Evolutionary conservation across 441 rosid species (phyloP).

Genomic region (Gossypium laxum): DNA sequence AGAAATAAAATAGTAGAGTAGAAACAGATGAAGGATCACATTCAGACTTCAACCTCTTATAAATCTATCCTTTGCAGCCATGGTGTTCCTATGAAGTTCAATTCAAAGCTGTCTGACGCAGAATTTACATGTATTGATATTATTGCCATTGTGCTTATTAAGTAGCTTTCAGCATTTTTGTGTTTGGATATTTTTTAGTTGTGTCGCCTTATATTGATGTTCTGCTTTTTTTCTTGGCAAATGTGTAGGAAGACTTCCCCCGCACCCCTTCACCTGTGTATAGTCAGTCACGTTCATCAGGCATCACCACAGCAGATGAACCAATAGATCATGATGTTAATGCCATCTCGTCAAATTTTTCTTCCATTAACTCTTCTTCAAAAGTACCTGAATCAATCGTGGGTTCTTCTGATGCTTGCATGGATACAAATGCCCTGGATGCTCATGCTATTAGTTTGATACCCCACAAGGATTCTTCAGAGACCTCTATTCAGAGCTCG

Average conservation of each 20-base stretch:
- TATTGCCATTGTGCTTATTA: not conserved
- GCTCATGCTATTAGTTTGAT: conserved; percentile 34
- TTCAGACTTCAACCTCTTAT: not conserved
- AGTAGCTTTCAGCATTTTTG: not conserved
- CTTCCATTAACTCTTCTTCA: conserved; percentile 38
- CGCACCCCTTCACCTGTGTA: conserved; percentile 75
- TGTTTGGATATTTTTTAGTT: not conserved
- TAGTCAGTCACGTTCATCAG: conserved; percentile 61
- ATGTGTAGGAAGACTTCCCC: conserved; percentile 50
- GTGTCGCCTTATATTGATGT: conserved; percentile 5
- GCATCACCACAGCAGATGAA: conserved; percentile 51
- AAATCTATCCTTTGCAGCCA: not conserved
- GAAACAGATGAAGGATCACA: not conserved
- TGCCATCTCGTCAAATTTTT: conserved; percentile 32
- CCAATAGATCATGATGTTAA: conserved; percentile 38
- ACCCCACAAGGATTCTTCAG: conserved; percentile 34
- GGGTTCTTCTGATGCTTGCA: conserved; percentile 34
- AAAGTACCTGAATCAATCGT: conserved; percentile 37
- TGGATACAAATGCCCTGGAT: conserved; percentile 27
- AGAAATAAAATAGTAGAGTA: not conserved
- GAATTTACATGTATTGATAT: not conserved
- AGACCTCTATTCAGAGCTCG: conserved; percentile 27
- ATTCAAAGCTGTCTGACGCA: not conserved
- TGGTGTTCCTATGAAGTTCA: conserved; percentile 4
- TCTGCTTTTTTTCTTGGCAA: conserved; percentile 13